Conservation (phyloP, 2,329 filamentous ascomycete genomes). For the Paradendryphiella salina region DNA sequence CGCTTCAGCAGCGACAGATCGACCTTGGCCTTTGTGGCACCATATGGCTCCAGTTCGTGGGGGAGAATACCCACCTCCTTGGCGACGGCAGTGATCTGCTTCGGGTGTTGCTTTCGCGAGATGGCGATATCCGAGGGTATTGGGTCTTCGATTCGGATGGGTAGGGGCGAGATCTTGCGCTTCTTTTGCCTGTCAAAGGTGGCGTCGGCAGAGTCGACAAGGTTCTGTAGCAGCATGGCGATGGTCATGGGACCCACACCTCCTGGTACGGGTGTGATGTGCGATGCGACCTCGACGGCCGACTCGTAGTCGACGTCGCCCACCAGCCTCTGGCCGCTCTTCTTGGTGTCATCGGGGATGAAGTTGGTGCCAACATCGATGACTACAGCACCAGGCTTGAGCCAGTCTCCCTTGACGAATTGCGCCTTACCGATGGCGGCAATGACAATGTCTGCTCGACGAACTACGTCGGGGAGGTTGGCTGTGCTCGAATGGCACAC, state of each 20-base stretch:
- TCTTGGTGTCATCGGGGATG: conserved; percentile 83
- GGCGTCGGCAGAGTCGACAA: conserved; percentile 79
- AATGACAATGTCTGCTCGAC: conserved; percentile 84
- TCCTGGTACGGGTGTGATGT: conserved; percentile 94
- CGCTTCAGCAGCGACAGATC: conserved; percentile 80
- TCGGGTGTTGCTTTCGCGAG: conserved; percentile 86
- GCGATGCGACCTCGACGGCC: conserved; percentile 80
- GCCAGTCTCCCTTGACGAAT: conserved; percentile 92
- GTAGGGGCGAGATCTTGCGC: conserved; percentile 78
- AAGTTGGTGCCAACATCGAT: conserved; percentile 99
- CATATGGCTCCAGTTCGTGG: conserved; percentile 93
- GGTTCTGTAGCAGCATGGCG: conserved; percentile 95
- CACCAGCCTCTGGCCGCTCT: conserved; percentile 88
- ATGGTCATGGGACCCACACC: conserved; percentile 99
- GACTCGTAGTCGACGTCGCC: conserved; percentile 93
- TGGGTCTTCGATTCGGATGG: conserved; percentile 74
- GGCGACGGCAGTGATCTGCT: conserved; percentile 83
- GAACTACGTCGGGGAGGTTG: conserved; percentile 72
- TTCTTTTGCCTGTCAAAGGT: conserved; percentile 84
- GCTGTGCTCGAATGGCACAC: conserved; percentile 90
- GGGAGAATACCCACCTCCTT: conserved; percentile 82
- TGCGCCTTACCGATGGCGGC: conserved; percentile 86
- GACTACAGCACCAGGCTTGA: conserved; percentile 92
- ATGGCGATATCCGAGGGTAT: conserved; percentile 97
- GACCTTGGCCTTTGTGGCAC: conserved; percentile 94